Base-by-base conservation (phyloP, 2,329 filamentous ascomycete genomes). In the Ustulina deusta region DNA sequence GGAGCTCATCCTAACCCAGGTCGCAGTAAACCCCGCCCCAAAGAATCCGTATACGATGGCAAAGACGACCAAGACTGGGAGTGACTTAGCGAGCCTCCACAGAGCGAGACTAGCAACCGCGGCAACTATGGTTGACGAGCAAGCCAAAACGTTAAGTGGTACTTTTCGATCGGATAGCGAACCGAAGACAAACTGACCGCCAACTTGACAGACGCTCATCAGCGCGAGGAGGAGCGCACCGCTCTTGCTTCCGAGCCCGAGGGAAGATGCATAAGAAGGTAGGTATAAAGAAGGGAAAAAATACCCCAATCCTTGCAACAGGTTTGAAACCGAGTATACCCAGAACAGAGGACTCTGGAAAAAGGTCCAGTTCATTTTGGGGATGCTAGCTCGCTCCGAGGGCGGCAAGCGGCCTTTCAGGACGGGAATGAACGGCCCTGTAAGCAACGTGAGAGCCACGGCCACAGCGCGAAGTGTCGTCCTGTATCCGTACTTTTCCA, bases 1-100 rank as follows among this genome's bases (percentile, higher is more conserved):
- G 7, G 38, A 63, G 57, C 68, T 65, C 73, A 78, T 77, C 27
- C 78, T 75, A 3, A 75, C 79, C 81, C 85, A 85, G 0, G 83
- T 86, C 1, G 83, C 80, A 34, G 79, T 83, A 68, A 84, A 87
- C 0, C 83, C 84, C 25, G 83, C 81, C 0, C 83, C 84, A 65
- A 88, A 88, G 78, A 88, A 87, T 4, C 86, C 87, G 72, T 85
- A 89, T 0, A 82, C 77, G 2, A 86, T 72, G 1, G 82, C 80
- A 72, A 88, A 89, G 0, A 83, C 65, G 0, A 84, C 76, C 0
- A 89, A 78, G 1, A 84, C 71, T 0, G 79, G 79, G 1, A 85
- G 75, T 0, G 81, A 79, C 3, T 79, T 78, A 7, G 82, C 81
- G 10, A 86, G 69, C 3, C 85, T 84, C 87, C 87, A 88, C 9